These are phyloP conservation scores for Taxawa tesnikishii DNA, from an alignment of 2,329 filamentous ascomycete species.

Conservation along the genomic window DNA sequence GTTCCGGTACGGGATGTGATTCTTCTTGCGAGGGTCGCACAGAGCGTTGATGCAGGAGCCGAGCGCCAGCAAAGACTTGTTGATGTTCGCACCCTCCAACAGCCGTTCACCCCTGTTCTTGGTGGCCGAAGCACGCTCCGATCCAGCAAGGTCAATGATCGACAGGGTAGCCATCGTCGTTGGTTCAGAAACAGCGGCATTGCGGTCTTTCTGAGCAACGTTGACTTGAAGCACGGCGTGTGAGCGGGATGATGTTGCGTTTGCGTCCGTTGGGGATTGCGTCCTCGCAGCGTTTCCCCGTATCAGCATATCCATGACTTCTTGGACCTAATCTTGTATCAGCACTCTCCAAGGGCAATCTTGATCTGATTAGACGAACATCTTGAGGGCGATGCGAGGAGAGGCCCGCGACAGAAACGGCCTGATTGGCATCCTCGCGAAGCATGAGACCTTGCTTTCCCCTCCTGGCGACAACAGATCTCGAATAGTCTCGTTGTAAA, in stretches of 20 bases:
- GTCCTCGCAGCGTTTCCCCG: conserved; percentile 88
- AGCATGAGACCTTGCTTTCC: conserved; percentile 77
- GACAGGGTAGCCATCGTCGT: conserved; percentile 97
- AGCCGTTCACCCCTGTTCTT: conserved; percentile 90
- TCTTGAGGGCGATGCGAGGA: conserved; percentile 85
- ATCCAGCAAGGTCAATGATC: conserved; percentile 94
- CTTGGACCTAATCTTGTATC: conserved; percentile 38
- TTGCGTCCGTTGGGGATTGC: conserved; percentile 92
- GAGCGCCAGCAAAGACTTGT: conserved; percentile 88
- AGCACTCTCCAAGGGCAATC: conserved; percentile 9
- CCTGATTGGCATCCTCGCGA: conserved; percentile 85
- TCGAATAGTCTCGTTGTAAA: conserved; percentile 98
- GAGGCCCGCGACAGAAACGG: conserved; percentile 80
- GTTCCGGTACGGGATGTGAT: conserved; percentile 94
- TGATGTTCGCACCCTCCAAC: conserved; percentile 95
- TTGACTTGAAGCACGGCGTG: conserved; percentile 98
- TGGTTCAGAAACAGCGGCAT: conserved; percentile 82
- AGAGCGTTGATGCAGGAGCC: conserved; percentile 98
- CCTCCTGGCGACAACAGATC: conserved; percentile 81
- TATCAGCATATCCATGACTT: conserved; percentile 99
- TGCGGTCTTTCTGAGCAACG: conserved; percentile 83
- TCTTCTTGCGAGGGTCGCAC: conserved; percentile 80
- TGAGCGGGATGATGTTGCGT: conserved; percentile 92
- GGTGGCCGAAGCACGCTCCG: conserved; percentile 88
- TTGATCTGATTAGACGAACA: conserved; percentile 38